Conservation (phyloP, 2,329 filamentous ascomycete species). For the Cryphonectria carpinicola region DNA sequence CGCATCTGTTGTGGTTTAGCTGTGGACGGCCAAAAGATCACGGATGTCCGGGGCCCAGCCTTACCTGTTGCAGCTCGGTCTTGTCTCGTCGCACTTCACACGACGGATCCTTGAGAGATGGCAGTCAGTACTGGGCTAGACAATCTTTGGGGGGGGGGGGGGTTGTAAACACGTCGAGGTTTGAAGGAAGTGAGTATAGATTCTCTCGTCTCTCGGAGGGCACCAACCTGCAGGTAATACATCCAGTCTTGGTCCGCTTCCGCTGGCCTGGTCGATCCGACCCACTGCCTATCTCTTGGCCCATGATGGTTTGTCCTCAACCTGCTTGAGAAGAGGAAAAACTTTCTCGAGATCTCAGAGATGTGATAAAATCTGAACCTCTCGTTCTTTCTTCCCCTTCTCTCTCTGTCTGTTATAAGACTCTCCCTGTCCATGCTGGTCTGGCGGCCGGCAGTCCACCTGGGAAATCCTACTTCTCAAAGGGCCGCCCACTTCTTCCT, state of each 20-base stretch:
- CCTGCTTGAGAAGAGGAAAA: background rate
- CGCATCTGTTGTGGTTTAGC: conserved; percentile 23
- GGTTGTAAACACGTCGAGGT: background rate
- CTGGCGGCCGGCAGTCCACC: background rate
- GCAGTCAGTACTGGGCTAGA: background rate
- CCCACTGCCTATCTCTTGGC: background rate
- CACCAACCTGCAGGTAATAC: conserved; percentile 35
- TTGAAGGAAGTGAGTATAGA: background rate
- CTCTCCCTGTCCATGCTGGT: background rate
- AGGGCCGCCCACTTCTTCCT: background rate
- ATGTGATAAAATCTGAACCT: background rate
- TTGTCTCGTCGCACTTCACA: conserved; percentile 42
- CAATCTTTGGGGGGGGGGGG: too few relatives aligned
- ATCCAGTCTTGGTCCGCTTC: conserved; percentile 29
- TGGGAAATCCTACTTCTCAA: background rate
- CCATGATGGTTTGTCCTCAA: background rate
- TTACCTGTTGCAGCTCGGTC: conserved; percentile 38
- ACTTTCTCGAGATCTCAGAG: background rate
- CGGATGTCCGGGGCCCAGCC: too few relatives aligned
- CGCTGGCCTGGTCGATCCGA: background rate
- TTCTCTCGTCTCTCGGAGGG: background rate
- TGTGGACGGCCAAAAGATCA: background rate
- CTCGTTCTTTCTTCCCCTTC: background rate
- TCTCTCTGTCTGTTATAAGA: background rate
- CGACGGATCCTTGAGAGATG: conserved; percentile 38